Evolutionary conservation across 441 rosid species (phyloP).

Genomic region (Biscutella laevigata): DNA sequence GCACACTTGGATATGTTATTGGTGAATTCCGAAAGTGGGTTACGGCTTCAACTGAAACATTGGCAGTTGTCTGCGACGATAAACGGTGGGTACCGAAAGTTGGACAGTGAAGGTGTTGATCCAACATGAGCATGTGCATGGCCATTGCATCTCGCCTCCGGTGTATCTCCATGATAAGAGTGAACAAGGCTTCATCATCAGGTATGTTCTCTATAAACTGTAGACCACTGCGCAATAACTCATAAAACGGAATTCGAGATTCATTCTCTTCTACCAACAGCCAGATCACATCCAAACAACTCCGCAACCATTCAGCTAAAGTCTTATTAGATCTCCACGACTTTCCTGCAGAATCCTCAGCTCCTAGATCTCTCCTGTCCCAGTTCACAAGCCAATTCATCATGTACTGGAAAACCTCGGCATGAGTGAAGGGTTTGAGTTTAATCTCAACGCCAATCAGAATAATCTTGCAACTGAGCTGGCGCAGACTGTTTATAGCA

Average conservation of each 20-base stretch:
- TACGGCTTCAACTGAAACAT: slow-evolving; percentile 58
- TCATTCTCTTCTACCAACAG: slow-evolving; percentile 72
- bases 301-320: slow-evolving; percentile 75
- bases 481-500: slow-evolving; percentile 69
- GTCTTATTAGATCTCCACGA: slow-evolving; percentile 62
- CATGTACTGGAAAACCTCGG: slow-evolving; percentile 71
- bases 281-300: slow-evolving; percentile 94
- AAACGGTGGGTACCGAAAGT: slow-evolving; percentile 91
- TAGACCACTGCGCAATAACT: slow-evolving; percentile 78
- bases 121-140: slow-evolving; percentile 95
- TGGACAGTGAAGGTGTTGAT: slow-evolving; percentile 95
- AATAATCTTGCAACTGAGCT: slow-evolving; percentile 83
- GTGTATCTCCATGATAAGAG: slow-evolving; percentile 82
- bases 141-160: slow-evolving; percentile 98
- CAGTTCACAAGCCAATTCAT: slow-evolving; percentile 86
- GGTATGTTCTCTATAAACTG: slow-evolving; percentile 95
- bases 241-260: slow-evolving; percentile 92
- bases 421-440: slow-evolving; percentile 77
- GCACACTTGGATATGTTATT: slow-evolving; percentile 93
- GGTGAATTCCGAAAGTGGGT: slow-evolving; percentile 77
- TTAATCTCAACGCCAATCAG: slow-evolving; percentile 57
- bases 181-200: slow-evolving; percentile 85
- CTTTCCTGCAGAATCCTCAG: slow-evolving; percentile 57
- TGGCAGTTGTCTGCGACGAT: slow-evolving; percentile 55
- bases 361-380: slow-evolving; percentile 71